Evolutionary conservation across 116 monocot species (phyloP), one percentile per base, ranked within the genome.

Genomic region (Phalaenopsis hybrid): DNA sequence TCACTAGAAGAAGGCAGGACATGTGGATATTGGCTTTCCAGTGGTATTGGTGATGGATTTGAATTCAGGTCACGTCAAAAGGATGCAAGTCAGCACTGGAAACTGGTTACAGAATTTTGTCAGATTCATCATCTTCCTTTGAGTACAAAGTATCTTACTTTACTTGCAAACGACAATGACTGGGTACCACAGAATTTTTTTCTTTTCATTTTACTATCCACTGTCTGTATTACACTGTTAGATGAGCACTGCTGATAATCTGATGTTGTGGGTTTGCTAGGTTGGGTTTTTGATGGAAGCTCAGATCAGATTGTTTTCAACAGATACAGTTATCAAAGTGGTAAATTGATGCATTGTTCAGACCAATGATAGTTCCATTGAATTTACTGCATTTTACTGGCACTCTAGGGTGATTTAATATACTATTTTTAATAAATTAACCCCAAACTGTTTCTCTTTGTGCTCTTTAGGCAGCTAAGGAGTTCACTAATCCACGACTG

Each of bases 231-330:
- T n/a, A 45, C 12, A 75, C 45, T 75, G 31, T 69, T 65, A 67
- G 74, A 33, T 80, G 12, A 33, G 45, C 15, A 73, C 81, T 23
- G 23, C 33, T 74, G 20, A 74, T n/a, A 76, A 41, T 21, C 37
- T 79, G 63, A 25, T 74, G 43, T 77, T 83, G 8, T 81, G 45
- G 11, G 76, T 91, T 81, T 89, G 68, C 31, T 85, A 99, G 99
- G 99, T 95, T 88, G 95, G 99, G 33, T 99, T 95, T 85, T 80
- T 99, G 61, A 91, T 85, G 80, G 95, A 99, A 89, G 99, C 92
- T 85, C 99, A 99, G 79, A 76, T 82, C 43, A 85, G 88, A 23
- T 87, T 89, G 72, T 90, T 89, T 83, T 80, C 92, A 57, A 82
- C 58, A 79, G 90, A 99, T 79, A 76, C 83, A 44, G 79, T 94